Evolutionary conservation across 305 asterid genomes (phyloP), one percentile per base, ranked within the genome.

Genomic region (Solanum aculeatissimum): DNA sequence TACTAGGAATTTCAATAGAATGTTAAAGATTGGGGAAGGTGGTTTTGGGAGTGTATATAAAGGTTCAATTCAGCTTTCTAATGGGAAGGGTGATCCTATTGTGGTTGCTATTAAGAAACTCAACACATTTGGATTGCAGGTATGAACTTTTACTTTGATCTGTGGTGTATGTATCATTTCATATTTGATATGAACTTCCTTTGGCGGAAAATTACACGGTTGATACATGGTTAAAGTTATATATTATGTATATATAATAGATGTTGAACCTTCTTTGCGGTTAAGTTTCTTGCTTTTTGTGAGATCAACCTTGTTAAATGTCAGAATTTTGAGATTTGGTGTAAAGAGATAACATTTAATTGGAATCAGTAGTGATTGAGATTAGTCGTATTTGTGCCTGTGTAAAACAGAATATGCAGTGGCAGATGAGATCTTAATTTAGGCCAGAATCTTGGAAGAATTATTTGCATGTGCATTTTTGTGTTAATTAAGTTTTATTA

Each of bases 1-100:
- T 2, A 94, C 98, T 21, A 91, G 78, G 42, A 91, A 89, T 87
- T 95, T 94, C 90, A 91, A 89, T 88, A 90, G 91, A 57, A 81
- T 87, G 88, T 90, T 94, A 78, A 94, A 88, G 87, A 89, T 94
- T 78, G 98, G 99, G 14, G 97, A 92, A 86, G 99, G 99, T 74
- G 98, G 99, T 40, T 95, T 95, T 88, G 98, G 99, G 32, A 88
- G 92, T 85, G 99, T 95, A 29, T 94, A 93, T 81, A 93, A 94
- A 90, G 99, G 94, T 83, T 86, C 89, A 11, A 88, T 94, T 84
- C 84, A n/a, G 85, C 89, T 89, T 47, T 58, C 84, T 25, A 84
- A 77, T 75, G 91, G 91, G 13, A 83, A n/a, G 3, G 91, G 87
- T 9, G 91, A 85, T 78, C 89, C 93, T 77, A 72, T 87, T 65